These are phyloP conservation scores for Spathaspora girioi DNA, from an alignment of 805 yeast species.

Conservation along the genomic window DNA sequence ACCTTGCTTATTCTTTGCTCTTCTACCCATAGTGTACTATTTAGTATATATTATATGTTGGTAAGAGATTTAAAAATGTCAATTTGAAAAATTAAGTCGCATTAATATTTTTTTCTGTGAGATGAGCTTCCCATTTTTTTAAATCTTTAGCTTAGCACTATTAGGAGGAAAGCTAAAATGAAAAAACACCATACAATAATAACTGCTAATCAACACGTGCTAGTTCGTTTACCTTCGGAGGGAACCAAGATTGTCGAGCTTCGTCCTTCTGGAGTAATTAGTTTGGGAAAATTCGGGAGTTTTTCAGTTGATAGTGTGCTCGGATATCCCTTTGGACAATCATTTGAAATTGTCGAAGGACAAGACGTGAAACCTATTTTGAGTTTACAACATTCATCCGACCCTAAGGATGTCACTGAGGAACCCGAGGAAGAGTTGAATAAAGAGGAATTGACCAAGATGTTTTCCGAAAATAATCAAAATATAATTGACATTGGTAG, in stretches of 20 bases:
- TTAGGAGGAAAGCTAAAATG: background rate
- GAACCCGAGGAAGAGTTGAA: constrained; percentile 26
- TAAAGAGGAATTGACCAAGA: constrained; percentile 32
- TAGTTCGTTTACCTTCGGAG: constrained; percentile 79
- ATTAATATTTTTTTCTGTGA: background rate
- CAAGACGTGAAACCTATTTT: constrained; percentile 47
- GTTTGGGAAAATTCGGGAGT: constrained; percentile 88
- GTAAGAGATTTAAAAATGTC: background rate
- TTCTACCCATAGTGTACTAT: constrained; percentile 75
- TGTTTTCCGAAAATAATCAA: constrained; percentile 53
- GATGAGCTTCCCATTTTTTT: background rate
- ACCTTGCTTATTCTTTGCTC: constrained; percentile 88
- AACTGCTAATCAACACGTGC: constrained; percentile 48
- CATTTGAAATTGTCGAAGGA: constrained; percentile 76
- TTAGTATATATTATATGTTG: background rate
- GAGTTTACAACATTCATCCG: constrained; percentile 24
- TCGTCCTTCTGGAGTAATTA: constrained; percentile 54
- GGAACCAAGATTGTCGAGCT: constrained; percentile 71
- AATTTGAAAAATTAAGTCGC: background rate
- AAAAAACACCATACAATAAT: constrained; percentile 26
- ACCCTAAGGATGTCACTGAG: constrained; percentile 9
- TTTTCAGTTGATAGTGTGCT: constrained; percentile 71
- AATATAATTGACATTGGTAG: constrained; percentile 65
- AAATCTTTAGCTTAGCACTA: background rate
- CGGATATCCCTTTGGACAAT: constrained; percentile 83